phyloP scores from a whole-genome alignment of 371 early-diverging fungal genomes.

The Coemansia sp. region DNA sequence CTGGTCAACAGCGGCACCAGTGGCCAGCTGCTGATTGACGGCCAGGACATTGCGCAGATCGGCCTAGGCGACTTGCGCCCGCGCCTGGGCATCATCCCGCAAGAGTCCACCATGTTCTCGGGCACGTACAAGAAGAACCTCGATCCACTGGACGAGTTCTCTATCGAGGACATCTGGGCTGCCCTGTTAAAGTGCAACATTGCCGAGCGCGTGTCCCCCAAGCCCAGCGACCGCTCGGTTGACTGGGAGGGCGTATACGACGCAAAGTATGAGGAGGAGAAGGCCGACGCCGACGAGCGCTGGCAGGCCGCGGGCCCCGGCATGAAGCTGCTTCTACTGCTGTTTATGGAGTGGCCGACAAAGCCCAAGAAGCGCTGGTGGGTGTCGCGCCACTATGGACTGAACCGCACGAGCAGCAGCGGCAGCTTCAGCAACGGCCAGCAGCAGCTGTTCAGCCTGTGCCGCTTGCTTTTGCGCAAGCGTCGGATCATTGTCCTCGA shows the following conservation, averaged over 20 bases:
- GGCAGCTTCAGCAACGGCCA: slow-evolving; percentile 59
- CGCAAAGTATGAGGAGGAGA: slow-evolving; percentile 3
- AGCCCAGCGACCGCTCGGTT: slow-evolving; percentile 56
- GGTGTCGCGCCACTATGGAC: neutral
- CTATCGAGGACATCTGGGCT: slow-evolving; percentile 70
- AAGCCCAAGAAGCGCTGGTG: neutral
- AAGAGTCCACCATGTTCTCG: slow-evolving; percentile 65
- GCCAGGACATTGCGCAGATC: slow-evolving; percentile 67
- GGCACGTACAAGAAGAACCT: slow-evolving; percentile 66
- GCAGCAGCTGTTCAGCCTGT: slow-evolving; percentile 55
- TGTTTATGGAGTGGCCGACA: slow-evolving; percentile 6
- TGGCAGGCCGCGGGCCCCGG: slow-evolving; percentile 7
- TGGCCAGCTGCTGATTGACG: slow-evolving; percentile 75
- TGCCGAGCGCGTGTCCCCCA: neutral
- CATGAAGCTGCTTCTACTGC: neutral
- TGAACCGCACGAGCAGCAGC: slow-evolving; percentile 41
- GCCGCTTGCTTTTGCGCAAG: slow-evolving; percentile 53
- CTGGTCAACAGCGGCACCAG: slow-evolving; percentile 65
- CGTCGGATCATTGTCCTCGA: slow-evolving; percentile 62
- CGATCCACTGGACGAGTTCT: slow-evolving; percentile 62
- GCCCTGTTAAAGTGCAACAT: slow-evolving; percentile 50
- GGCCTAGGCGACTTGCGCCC: slow-evolving; percentile 69
- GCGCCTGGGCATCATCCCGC: slow-evolving; percentile 73
- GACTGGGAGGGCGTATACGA: neutral
- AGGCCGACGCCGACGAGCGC: neutral